Evolutionary conservation across 345 rosid genomes (phyloP).

Genomic region (Viola odorata): DNA sequence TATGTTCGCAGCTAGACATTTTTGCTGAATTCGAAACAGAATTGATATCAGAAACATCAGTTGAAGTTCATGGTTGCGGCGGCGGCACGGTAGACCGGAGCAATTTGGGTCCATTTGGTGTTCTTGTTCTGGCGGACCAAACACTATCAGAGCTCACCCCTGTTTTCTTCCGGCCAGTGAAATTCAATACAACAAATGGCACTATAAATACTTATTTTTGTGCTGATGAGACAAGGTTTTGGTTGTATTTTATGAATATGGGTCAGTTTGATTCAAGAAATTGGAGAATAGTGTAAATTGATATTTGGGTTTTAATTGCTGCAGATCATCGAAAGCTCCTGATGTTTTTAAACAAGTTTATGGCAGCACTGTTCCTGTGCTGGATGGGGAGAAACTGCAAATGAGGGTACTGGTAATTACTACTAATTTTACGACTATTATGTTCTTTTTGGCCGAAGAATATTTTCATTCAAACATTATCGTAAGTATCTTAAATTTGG

Average conservation of each 20-base stretch:
- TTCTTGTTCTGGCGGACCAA: slow-evolving; percentile 65
- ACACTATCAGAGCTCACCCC: slow-evolving; percentile 67
- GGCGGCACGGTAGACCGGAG: slow-evolving; percentile 57
- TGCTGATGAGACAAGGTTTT: slow-evolving; percentile 61
- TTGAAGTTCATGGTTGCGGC: slow-evolving; percentile 37
- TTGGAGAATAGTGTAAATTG: background rate
- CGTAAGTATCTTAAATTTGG: background rate
- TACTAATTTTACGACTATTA: background rate
- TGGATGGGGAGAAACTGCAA: slow-evolving; percentile 56
- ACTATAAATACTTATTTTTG: slow-evolving; percentile 65
- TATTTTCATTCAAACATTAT: background rate
- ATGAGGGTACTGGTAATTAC: slow-evolving; percentile 59
- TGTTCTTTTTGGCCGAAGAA: background rate
- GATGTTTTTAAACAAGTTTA: slow-evolving; percentile 49
- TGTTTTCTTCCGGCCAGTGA: slow-evolving; percentile 65
- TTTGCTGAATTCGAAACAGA: slow-evolving; percentile 61
- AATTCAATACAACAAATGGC: slow-evolving; percentile 39
- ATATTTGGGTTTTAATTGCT: background rate
- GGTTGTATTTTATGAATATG: no score
- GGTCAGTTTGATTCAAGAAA: no score
- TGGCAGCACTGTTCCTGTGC: slow-evolving; percentile 62
- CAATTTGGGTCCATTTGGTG: slow-evolving; percentile 85
- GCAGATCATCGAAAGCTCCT: slow-evolving; percentile 62
- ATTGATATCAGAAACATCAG: slow-evolving; percentile 34
- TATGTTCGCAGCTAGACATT: slow-evolving; percentile 33